These are phyloP conservation scores for Parsonsia alboflavescens DNA, from an alignment of 257 asterid genomes.

Conservation along the genomic window DNA sequence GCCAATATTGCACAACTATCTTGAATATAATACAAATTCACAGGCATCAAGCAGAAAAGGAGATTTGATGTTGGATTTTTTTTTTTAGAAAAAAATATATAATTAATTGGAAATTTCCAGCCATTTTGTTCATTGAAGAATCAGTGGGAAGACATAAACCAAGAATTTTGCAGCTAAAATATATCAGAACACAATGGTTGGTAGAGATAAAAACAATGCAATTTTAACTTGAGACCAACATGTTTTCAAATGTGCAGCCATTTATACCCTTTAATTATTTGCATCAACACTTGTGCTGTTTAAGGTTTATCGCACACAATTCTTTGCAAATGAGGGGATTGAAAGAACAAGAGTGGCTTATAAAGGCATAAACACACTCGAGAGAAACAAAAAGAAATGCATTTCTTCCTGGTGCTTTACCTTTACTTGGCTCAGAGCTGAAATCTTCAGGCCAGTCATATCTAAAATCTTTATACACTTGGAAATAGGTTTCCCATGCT, in stretches of 20 bases:
- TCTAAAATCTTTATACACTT: slow-evolving; percentile 82
- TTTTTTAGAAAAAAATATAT: neutral
- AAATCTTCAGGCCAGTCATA: slow-evolving; percentile 87
- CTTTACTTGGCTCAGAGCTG: slow-evolving; percentile 86
- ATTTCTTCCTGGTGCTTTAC: slow-evolving; percentile 21
- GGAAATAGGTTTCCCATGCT: slow-evolving; percentile 50
- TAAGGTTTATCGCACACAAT: neutral
- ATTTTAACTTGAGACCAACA: neutral
- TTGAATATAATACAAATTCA: neutral
- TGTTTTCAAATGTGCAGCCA: neutral
- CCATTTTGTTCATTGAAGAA: neutral
- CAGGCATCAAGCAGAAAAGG: neutral
- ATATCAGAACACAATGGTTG: neutral
- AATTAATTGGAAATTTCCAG: neutral
- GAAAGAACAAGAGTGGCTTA: neutral
- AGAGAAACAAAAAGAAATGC: neutral
- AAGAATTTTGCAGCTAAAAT: neutral
- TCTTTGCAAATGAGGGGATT: neutral
- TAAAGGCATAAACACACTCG: neutral
- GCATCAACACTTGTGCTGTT: neutral
- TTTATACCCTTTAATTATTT: neutral
- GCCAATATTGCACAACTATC: neutral
- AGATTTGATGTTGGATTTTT: neutral
- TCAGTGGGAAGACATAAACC: neutral
- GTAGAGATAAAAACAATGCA: neutral